Evolutionary conservation across 2,329 filamentous ascomycete species (phyloP), one percentile per base, ranked within the genome.

Genomic region (Passalora sequoiae): DNA sequence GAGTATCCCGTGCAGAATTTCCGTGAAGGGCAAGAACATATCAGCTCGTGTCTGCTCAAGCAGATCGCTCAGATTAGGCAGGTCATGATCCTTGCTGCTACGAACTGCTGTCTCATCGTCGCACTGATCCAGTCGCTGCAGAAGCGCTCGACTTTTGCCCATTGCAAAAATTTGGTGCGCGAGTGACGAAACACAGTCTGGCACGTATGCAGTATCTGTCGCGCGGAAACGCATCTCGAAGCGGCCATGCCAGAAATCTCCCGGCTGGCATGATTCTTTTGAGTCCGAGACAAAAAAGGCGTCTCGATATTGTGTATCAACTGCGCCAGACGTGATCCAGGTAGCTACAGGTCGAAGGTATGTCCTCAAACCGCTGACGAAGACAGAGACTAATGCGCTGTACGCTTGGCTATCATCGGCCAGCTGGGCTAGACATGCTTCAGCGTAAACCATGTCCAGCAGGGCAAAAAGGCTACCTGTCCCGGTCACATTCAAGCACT

Each of bases 81-180:
- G 6, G 5, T 10, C 3, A 17, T 39, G 22, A 13, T 29, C 2
- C 8, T 15, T 5, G 29, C 25, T 15, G 13, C 24, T 12, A 17
- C 10, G 6, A 22, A n/a, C n/a, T n/a, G n/a, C n/a, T n/a, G n/a
- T 12, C 9, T 30, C 40, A 17, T 38, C 17, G 15, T 33, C 30
- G 15, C 30, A 19, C 12, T 21, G 33, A 6, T 81, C 78, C 8
- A 95, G 71, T 36, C 83, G 77, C 47, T 82, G 83, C n/a, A 96
- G 68, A 32, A 96, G 84, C 1, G 92, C 79, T 43, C 92, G 82
- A 56, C 84, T 94, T 65, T 96, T 96, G 0, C 91, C 91, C 1
- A 87, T 83, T 1, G 83, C 88, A 57, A 95, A 91, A 27, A 96
- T 87, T 49, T 81, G 84, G 17, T 71, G 68, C 0, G 79, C 80